phyloP scores from a whole-genome alignment of 306 rosid genomes.

The Styphnolobium japonicum region DNA sequence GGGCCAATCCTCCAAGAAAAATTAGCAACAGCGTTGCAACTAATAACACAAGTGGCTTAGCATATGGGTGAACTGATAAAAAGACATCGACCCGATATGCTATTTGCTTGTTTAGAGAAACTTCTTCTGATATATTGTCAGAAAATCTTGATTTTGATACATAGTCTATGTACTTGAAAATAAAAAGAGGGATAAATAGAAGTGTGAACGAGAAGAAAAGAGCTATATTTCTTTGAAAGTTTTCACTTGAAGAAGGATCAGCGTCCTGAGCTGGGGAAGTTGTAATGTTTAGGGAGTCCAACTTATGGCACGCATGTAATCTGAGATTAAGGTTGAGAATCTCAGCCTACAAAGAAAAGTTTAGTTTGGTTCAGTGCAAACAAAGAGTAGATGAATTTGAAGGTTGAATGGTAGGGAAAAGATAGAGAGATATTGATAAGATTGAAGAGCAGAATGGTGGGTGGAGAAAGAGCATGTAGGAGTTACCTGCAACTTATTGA shows the following conservation, averaged over 20 bases:
- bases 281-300: conserved; percentile 32
- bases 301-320: conserved; percentile 37
- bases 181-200: conserved; percentile 48
- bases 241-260: conserved; percentile 33
- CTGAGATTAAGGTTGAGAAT: conserved; percentile 47
- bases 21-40: conserved; percentile 78
- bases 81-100: conserved; percentile 71
- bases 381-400: neutral
- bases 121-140: conserved; percentile 58
- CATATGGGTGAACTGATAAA: conserved; percentile 82
- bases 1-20: conserved; percentile 77
- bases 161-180: conserved; percentile 56
- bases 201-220: conserved; percentile 51
- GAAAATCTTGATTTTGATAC: conserved; percentile 61
- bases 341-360: conserved; percentile 46
- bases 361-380: neutral
- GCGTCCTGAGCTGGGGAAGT: conserved; percentile 28
- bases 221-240: conserved; percentile 57
- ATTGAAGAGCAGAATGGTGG: neutral
- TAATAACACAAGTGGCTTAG: conserved; percentile 81
- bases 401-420: neutral
- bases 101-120: conserved; percentile 70
- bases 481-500: conserved; percentile 60
- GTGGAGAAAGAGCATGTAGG: too few relatives aligned
- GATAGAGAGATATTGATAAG: neutral